Evolutionary conservation across 2,329 filamentous ascomycete species (phyloP), one percentile per base, ranked within the genome.

Genomic region (Pseudogymnoascus verrucosus): DNA sequence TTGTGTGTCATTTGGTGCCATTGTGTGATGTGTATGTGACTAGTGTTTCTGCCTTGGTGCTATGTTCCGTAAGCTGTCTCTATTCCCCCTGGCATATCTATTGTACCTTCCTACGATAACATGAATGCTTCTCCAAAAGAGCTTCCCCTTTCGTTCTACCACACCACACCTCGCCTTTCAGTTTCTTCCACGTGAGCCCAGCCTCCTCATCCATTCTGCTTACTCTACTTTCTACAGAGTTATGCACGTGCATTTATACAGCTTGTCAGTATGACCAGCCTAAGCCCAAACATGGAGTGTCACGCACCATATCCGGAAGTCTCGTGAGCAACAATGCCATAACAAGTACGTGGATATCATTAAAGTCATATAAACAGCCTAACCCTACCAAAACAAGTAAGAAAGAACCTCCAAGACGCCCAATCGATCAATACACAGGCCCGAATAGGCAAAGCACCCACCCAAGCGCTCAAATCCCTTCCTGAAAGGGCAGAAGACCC

Each of bases 291-390:
- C n/a, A 4, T 19, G 28, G 28, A 21, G 28, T 57, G n/a, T 34
- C 51, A 57, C 28, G 16, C 51, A 34, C 51, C 51, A 57, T 21
- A 34, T 57, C 10, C 16, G 51, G 28, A 57, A 57, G 51, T 21
- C 10, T 57, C 28, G 14, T 36, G 28, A n/a, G 28, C 51, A 34
- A 34, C 28, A 19, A 31, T 57, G 28, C 51, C 51, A 34, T 57
- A 34, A 57, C 8, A 57, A 57, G 51, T 57, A 57, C 51, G 51
- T 57, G 51, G 51, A 57, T 57, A 57, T 57, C 51, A 57, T 57
- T 57, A 57, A 57, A 57, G 51, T 57, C 51, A 34, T 57, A 57
- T 57, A 57, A 57, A 57, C 16, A 34, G 28, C 28, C 51, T 57
- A 57, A 21, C 10, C 51, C 51, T 57, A 57, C 51, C 51, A 34